These are phyloP conservation scores for Cystobasidium onofrii DNA, from an alignment of 768 basidiomycete genomes.

Conservation along the genomic window DNA sequence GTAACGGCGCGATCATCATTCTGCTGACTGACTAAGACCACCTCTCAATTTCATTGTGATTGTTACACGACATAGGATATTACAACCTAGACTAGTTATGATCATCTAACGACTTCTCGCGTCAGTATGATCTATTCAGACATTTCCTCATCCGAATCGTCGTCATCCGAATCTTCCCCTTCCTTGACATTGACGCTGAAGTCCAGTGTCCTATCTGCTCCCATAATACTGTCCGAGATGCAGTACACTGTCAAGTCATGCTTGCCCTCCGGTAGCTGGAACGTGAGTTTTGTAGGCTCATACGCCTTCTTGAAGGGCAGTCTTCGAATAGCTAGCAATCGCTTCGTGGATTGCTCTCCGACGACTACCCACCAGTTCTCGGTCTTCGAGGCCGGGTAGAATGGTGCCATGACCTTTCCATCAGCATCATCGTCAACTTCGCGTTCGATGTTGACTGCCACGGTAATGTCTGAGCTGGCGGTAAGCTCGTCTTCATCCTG, in stretches of 20 bases:
- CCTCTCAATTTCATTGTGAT: not conserved
- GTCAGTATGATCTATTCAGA: constrained; percentile 36
- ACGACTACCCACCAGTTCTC: constrained; percentile 97
- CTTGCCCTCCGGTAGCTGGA: constrained; percentile 73
- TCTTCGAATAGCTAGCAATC: constrained; percentile 76
- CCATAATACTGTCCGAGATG: constrained; percentile 84
- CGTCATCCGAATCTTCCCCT: constrained; percentile 67
- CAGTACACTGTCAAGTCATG: constrained; percentile 77
- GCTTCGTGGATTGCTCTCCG: constrained; percentile 58
- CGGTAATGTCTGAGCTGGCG: constrained; percentile 69
- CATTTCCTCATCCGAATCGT: constrained; percentile 52
- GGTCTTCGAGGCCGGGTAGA: constrained; percentile 81
- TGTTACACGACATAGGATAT: not conserved
- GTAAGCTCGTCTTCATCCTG: constrained; percentile 72
- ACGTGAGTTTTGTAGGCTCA: constrained; percentile 68
- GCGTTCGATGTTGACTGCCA: constrained; percentile 69
- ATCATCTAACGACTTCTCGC: not conserved
- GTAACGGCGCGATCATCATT: too few relatives aligned
- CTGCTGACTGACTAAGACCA: too few relatives aligned
- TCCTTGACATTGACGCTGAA: constrained; percentile 77
- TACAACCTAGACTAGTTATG: not conserved
- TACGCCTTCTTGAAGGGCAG: constrained; percentile 65
- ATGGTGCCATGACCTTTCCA: constrained; percentile 82
- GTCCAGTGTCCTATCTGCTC: constrained; percentile 83
- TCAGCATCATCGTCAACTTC: constrained; percentile 76